phyloP scores from a whole-genome alignment of 805 yeast genomes.

The Nakazawaea wickerhamii region DNA sequence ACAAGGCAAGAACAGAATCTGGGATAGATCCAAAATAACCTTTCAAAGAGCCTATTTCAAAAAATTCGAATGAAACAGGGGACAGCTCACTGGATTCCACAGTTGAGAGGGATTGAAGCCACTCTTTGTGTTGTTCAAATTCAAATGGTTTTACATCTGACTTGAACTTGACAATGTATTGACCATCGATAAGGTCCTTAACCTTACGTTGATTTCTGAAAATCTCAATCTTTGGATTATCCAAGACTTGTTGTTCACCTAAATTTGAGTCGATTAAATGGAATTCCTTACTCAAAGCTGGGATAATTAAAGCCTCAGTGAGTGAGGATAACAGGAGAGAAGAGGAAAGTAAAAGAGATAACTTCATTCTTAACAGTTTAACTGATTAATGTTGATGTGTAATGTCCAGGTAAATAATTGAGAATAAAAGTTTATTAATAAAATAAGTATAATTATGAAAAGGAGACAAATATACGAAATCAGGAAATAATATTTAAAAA shows the following conservation, averaged over 20 bases:
- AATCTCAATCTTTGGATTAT: background rate
- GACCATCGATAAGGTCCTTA: slow-evolving; percentile 8
- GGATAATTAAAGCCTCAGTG: slow-evolving; percentile 56
- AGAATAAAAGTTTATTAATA: background rate
- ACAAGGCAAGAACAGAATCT: background rate
- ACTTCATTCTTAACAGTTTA: slow-evolving; percentile 12
- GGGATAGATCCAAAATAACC: slow-evolving; percentile 11
- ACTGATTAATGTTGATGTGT: too few relatives aligned
- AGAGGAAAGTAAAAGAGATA: slow-evolving; percentile 19
- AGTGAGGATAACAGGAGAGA: slow-evolving; percentile 22
- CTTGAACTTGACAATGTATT: slow-evolving; percentile 9
- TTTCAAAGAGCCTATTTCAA: slow-evolving; percentile 6
- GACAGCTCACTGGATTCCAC: background rate
- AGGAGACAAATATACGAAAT: background rate
- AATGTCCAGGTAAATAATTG: too few relatives aligned
- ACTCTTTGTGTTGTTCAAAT: slow-evolving; percentile 3
- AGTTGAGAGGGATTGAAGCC: slow-evolving; percentile 1
- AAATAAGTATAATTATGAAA: background rate
- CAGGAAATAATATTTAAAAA: background rate
- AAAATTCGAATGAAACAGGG: slow-evolving; percentile 1
- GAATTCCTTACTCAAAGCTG: slow-evolving; percentile 26
- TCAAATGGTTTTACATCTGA: background rate
- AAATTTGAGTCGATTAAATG: slow-evolving; percentile 8
- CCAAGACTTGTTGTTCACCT: slow-evolving; percentile 8
- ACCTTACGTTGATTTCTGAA: slow-evolving; percentile 4